These are phyloP conservation scores for Diplosphaera chodatii DNA, from an alignment of 139 green algal species.

Conservation along the genomic window DNA sequence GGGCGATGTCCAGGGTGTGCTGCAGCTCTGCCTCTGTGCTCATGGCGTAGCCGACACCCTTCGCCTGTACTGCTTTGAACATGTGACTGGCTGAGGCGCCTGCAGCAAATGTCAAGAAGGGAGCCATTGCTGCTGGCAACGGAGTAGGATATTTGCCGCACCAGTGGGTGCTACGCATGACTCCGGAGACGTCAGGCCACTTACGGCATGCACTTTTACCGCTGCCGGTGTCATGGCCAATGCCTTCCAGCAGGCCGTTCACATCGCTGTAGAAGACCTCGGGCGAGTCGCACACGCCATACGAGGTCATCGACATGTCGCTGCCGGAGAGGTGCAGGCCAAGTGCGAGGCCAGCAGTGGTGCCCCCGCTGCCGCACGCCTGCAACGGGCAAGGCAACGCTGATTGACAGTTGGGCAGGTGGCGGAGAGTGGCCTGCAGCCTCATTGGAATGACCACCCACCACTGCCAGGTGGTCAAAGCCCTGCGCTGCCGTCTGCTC, in stretches of 20 bases:
- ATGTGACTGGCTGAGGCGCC: conserved; percentile 2
- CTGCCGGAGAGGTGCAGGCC: conserved; percentile 54
- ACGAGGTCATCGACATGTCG: conserved; percentile 48
- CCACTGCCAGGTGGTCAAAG: conserved; percentile 74
- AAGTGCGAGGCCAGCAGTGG: conserved; percentile 77
- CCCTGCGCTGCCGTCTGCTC: conserved; percentile 34
- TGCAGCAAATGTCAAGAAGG: too few relatives aligned
- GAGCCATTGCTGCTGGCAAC: too few relatives aligned
- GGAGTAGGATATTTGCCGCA: too few relatives aligned
- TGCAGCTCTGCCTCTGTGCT: conserved; percentile 77
- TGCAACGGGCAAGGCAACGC: conserved; percentile 20
- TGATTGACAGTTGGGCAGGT: too few relatives aligned
- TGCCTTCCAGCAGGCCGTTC: conserved; percentile 52
- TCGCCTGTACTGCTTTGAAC: conserved; percentile 50
- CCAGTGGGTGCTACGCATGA: too few relatives aligned
- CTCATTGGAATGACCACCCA: conserved; percentile 7
- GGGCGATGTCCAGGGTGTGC: conserved; percentile 50
- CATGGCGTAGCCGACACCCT: conserved; percentile 84
- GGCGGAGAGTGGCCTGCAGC: neutral
- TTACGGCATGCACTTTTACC: neutral
- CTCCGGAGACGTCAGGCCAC: too few relatives aligned
- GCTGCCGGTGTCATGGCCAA: conserved; percentile 29
- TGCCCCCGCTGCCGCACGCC: conserved; percentile 87
- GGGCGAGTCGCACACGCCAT: conserved; percentile 74
- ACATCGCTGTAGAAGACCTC: conserved; percentile 85